Evolutionary conservation across 257 asterid species (phyloP).

Genomic region (Lycium barbarum): DNA sequence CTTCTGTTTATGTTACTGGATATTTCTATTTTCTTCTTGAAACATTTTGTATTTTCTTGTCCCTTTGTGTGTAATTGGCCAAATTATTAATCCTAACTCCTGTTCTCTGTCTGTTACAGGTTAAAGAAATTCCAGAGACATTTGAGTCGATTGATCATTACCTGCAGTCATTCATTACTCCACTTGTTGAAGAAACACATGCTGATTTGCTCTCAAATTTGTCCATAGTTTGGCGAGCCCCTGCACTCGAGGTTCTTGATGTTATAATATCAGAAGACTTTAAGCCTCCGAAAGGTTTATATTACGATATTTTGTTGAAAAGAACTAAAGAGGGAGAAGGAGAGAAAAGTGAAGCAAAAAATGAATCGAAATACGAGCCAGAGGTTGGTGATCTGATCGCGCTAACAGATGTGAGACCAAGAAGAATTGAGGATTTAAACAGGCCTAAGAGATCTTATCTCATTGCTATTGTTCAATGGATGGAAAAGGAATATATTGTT

Average conservation of each 20-base stretch:
- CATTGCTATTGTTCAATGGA: no score
- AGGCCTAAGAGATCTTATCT: slow-evolving; percentile 39
- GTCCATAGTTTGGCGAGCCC: slow-evolving; percentile 36
- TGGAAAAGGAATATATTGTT: no score
- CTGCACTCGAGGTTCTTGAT: slow-evolving; percentile 33
- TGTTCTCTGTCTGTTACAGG: slow-evolving; percentile 42
- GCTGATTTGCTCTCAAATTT: slow-evolving; percentile 58
- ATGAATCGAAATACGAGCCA: slow-evolving; percentile 44
- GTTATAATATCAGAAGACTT: background rate
- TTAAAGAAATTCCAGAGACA: slow-evolving; percentile 41
- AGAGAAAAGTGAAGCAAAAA: background rate
- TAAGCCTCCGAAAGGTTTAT: slow-evolving; percentile 27
- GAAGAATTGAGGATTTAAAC: slow-evolving; percentile 45
- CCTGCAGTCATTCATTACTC: slow-evolving; percentile 43
- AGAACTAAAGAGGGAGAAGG: slow-evolving; percentile 4
- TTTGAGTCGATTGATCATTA: slow-evolving; percentile 43
- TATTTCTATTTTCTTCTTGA: background rate
- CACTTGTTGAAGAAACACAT: slow-evolving; percentile 59
- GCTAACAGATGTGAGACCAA: slow-evolving; percentile 47
- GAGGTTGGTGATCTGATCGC: slow-evolving; percentile 49
- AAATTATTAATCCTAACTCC: background rate
- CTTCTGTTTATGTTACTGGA: no score
- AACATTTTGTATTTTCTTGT: background rate
- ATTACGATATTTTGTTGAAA: slow-evolving; percentile 33
- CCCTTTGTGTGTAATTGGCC: background rate